A percentile compares a stretch with the other conserved stretches of the same genome.
Conservation (phyloP, 805 yeast genomes). For the Myxozyma nipponensis region DNA sequence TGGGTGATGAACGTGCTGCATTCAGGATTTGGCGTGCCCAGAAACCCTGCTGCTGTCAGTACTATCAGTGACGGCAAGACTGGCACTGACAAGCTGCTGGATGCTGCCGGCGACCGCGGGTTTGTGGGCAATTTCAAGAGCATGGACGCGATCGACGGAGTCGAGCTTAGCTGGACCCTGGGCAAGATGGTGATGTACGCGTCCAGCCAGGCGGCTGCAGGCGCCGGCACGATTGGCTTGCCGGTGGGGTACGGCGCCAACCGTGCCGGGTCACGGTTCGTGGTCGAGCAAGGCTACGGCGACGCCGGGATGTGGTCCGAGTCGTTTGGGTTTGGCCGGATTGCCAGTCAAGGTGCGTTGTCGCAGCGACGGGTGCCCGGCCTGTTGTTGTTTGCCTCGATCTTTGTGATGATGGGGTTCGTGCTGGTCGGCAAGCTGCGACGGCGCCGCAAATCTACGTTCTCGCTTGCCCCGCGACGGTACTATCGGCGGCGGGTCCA, state of each 20-base stretch:
- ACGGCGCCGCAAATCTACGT: constrained; percentile 19
- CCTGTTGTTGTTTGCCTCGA: constrained; percentile 15
- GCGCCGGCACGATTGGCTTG: background rate
- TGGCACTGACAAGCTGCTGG: constrained; percentile 10
- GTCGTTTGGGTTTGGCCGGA: constrained; percentile 1
- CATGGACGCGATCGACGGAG: constrained; percentile 73
- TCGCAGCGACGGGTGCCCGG: constrained; percentile 23
- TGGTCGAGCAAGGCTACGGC: constrained; percentile 9
- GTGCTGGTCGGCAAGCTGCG: constrained; percentile 15
- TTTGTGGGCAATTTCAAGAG: constrained; percentile 62
- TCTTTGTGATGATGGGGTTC: constrained; percentile 19
- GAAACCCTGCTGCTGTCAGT: constrained; percentile 41
- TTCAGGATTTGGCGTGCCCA: constrained; percentile 87
- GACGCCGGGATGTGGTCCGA: too few species aligned
- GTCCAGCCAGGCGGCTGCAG: constrained; percentile 54
- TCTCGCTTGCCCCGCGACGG: constrained; percentile 18
- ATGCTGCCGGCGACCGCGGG: constrained; percentile 2
- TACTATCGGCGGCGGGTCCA: constrained; percentile 22
- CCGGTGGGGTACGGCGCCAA: constrained; percentile 24
- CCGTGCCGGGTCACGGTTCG: constrained; percentile 7
- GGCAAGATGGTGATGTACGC: constrained; percentile 85
- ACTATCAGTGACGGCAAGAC: constrained; percentile 40
- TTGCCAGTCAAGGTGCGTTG: constrained; percentile 17
- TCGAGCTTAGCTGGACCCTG: constrained; percentile 91
- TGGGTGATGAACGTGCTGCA: constrained; percentile 90